Evolutionary conservation across 495 filamentous ascomycete genomes (phyloP).

Genomic region (Penicillium soppii): DNA sequence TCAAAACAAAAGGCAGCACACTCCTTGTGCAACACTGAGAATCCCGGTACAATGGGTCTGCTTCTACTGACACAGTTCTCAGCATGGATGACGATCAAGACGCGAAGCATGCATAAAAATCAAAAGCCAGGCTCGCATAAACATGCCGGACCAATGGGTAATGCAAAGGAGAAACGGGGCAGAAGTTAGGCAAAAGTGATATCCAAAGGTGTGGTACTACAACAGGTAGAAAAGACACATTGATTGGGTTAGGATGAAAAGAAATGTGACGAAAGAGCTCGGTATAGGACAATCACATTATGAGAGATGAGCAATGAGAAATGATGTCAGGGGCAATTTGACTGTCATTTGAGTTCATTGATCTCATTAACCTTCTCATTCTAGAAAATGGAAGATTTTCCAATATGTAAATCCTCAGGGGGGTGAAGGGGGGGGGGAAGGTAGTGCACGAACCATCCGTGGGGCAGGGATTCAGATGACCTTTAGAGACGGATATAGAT

Average conservation of each 20-base stretch:
- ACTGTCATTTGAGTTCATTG: no score
- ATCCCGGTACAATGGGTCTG: constrained; percentile 14
- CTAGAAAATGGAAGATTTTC: no score
- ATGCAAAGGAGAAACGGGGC: background rate
- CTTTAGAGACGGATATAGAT: background rate
- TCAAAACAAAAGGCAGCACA: constrained; percentile 1
- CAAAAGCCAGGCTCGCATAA: background rate
- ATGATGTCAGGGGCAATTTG: no score
- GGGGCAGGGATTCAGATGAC: no score
- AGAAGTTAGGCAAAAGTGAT: no score
- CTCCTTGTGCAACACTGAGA: constrained; percentile 11
- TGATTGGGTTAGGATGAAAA: constrained; percentile 5
- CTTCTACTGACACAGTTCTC: constrained; percentile 9
- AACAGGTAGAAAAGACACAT: background rate
- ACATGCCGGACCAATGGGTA: background rate
- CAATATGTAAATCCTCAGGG: no score
- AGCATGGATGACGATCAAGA: constrained; percentile 16
- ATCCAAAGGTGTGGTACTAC: background rate
- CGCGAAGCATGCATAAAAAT: background rate
- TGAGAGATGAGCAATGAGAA: no score
- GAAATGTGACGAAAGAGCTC: constrained; percentile 5
- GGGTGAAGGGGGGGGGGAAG: background rate
- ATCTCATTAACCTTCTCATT: no score
- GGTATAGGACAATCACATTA: no score
- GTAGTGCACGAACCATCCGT: constrained; percentile 1